A percentile compares a stretch with the other conserved stretches of the same genome.
phyloP scores from a whole-genome alignment of 106 monocot genomes.

The Ottelia alismoides region DNA sequence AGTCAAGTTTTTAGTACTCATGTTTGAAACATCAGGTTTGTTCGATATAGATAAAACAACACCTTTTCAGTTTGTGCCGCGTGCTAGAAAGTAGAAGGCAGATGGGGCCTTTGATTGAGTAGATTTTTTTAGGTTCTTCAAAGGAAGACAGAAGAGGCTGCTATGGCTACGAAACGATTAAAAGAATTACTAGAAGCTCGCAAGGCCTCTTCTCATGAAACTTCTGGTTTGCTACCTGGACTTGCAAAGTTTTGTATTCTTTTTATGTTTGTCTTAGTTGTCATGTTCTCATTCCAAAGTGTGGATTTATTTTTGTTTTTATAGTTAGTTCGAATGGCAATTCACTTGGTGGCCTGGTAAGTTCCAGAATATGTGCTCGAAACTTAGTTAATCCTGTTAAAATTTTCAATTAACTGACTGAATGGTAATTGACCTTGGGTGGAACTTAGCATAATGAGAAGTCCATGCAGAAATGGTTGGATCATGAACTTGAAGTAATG shows the following conservation, averaged over 20 bases:
- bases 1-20: too few species aligned
- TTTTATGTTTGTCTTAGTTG: not conserved
- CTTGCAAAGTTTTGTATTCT: constrained; percentile 4
- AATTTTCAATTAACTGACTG: too few species aligned
- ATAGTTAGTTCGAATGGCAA: constrained; percentile 52
- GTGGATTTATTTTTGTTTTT: not conserved
- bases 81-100: too few species aligned
- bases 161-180: constrained; percentile 79
- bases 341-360: constrained; percentile 36
- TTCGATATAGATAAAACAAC: too few species aligned
- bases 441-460: constrained; percentile 59
- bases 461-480: constrained; percentile 69
- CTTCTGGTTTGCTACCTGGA: too few species aligned
- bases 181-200: constrained; percentile 80
- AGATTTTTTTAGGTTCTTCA: constrained; percentile 64
- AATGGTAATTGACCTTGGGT: too few species aligned
- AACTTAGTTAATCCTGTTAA: not conserved
- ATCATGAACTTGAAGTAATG: constrained; percentile 86
- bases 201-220: constrained; percentile 46
- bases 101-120: too few species aligned
- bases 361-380: not conserved
- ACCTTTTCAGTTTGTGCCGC: too few species aligned
- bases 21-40: too few species aligned
- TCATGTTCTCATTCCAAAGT: too few species aligned
- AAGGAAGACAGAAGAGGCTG: constrained; percentile 87